Conservation (phyloP, 257 asterid species). For the Scutellaria minor region DNA sequence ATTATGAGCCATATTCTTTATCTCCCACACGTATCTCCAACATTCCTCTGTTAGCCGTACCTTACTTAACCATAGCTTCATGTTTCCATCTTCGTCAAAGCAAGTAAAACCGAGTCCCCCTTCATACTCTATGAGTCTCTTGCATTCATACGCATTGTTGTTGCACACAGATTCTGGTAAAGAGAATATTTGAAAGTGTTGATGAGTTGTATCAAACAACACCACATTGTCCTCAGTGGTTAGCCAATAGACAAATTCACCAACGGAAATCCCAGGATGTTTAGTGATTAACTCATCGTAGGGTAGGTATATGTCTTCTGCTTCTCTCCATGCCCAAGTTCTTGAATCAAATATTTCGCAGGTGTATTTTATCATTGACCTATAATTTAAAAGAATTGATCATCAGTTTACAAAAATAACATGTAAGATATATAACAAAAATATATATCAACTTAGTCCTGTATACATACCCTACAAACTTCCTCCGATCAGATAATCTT, state of each 20-base stretch:
- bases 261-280: not conserved
- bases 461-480: not conserved
- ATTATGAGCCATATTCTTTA: too few species aligned
- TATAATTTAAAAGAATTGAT: too few species aligned
- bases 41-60: too few species aligned
- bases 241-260: constrained; percentile 20
- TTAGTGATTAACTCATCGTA: accelerated
- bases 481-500: not conserved
- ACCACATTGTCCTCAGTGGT: constrained; percentile 16
- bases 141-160: not conserved
- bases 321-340: constrained; percentile 34
- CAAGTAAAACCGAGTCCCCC: constrained; percentile 32
- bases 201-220: not conserved
- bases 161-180: not conserved
- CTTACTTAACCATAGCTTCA: too few species aligned
- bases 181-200: not conserved
- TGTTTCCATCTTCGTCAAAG: too few species aligned
- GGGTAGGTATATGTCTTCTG: not conserved
- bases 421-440: not conserved
- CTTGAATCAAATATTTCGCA: constrained; percentile 42
- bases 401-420: not conserved
- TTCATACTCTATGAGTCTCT: constrained; percentile 17
- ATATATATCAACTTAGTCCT: too few species aligned
- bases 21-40: too few species aligned
- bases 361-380: not conserved